Conservation (phyloP, 1,284 basidiomycete species). For the Puccinia coronata region DNA sequence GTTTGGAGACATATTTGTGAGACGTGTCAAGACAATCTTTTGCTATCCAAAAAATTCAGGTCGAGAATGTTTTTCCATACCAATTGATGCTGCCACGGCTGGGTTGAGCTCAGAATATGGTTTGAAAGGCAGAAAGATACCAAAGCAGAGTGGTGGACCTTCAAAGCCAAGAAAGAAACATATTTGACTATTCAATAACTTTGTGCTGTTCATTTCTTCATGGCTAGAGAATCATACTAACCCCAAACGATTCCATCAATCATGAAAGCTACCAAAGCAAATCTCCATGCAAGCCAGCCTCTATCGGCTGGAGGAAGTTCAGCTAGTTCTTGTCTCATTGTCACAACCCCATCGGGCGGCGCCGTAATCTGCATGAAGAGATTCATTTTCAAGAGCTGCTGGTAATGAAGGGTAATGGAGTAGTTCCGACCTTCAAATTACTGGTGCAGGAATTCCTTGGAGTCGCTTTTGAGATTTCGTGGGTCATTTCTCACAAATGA, state of each 20-base stretch:
- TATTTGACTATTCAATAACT: neutral
- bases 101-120: conserved; percentile 40
- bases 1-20: neutral
- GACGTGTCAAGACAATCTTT: too few species aligned
- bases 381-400: neutral
- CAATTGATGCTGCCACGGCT: conserved; percentile 35
- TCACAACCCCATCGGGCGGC: neutral
- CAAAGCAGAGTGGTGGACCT: conserved; percentile 40
- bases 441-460: neutral
- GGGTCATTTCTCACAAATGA: neutral
- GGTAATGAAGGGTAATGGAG: neutral
- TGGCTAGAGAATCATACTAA: neutral
- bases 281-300: conserved; percentile 41
- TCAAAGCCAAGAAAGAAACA: neutral
- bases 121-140: conserved; percentile 31
- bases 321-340: conserved; percentile 2
- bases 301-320: conserved; percentile 17
- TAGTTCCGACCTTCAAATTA: neutral
- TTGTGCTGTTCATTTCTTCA: neutral
- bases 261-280: conserved; percentile 25
- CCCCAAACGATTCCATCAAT: conserved; percentile 39
- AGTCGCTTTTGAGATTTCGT: neutral
- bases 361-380: neutral
- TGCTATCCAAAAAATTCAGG: neutral
- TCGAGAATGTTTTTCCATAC: conserved; percentile 2